Base-by-base conservation (phyloP, 495 filamentous ascomycete genomes). In the Aspergillus ostianus region DNA sequence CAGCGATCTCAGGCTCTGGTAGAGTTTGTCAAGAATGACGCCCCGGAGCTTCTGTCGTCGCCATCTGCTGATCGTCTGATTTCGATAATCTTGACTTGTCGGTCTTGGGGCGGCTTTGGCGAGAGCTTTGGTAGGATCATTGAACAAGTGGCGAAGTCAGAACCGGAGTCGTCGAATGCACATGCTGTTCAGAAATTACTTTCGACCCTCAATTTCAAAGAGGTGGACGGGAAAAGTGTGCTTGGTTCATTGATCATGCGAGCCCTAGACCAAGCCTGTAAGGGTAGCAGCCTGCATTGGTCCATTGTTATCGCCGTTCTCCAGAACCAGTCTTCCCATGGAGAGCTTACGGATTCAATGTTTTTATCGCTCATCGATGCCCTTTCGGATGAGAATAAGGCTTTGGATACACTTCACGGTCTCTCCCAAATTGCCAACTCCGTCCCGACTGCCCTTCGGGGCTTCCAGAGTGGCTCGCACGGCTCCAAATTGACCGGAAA, bases 401-500 rank as follows among this genome's bases (percentile, higher is more conserved):
- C 72, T 8, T 53, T 75, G 10, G 60, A 74, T 26, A 61, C 74
- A 2, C 70, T 81, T 61, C 64, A 70, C 30, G 76, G 79, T 3
- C 70, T 83, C 32, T 70, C 67, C 20, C 68, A 72, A 20, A 70
- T 82, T 18, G 70, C 70, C 19, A 68, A 62, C 18, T 64, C 72
- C 18, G 72, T 72, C 23, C 77, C 79, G 0, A 60, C 64, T 18
- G 69, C 71, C 13, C 56, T 79, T 8, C 62, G 64, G 13, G 66
- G 64, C 7, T 82, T 83, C 47, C 74, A 78, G 30, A 67, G 65
- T 32, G 78, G 80, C 2, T 48, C 68, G 10, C 55, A 80, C 59
- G 85, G 85, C 17, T 79, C 81, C 4, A 76, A 77, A 47, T 59
- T 90, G 50, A 71, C 85, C 17, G 81, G 77, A 26, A 81, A 77